Percentiles rank a stretch among this genome's conserved stretches.
Conservation (phyloP, 108 stramenopile species). For the Aureococcus anophagefferens region DNA sequence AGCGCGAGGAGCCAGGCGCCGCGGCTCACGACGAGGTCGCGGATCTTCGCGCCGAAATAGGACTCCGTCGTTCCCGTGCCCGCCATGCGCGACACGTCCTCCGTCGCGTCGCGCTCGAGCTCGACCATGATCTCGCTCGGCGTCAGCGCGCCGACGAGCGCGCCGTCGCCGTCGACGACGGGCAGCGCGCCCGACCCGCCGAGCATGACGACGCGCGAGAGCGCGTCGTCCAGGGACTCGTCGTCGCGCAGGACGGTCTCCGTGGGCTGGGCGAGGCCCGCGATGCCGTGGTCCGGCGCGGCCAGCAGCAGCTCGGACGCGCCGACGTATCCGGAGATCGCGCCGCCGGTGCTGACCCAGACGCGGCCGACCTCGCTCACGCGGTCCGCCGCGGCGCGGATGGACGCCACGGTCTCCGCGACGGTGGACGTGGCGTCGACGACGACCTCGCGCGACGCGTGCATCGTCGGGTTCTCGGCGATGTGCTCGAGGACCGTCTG, state of each 20-base stretch:
- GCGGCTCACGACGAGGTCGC: not conserved
- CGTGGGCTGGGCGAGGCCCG: not conserved
- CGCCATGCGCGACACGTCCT: not conserved
- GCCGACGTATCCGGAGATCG: not conserved
- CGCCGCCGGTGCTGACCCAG: not conserved
- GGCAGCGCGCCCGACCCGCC: not conserved
- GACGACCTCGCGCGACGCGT: not conserved
- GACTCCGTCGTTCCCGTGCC: not conserved
- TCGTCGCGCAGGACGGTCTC: not conserved
- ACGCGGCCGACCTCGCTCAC: not conserved
- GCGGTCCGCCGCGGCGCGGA: too few relatives aligned
- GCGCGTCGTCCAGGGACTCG: not conserved
- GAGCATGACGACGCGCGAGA: not conserved
- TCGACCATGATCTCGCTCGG: not conserved
- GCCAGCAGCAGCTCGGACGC: not conserved
- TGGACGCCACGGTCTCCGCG: too few relatives aligned
- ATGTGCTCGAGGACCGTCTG: too few relatives aligned
- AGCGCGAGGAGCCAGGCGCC: conserved; percentile 23
- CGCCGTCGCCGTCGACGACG: not conserved
- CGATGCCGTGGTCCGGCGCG: not conserved
- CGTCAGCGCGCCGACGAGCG: not conserved
- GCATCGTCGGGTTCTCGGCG: not conserved
- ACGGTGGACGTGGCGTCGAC: not conserved
- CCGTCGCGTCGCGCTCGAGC: not conserved
- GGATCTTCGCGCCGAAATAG: not conserved